Evolutionary conservation across 805 yeast species (phyloP), one percentile per base, ranked within the genome.

Genomic region (Lachancea cidri): DNA sequence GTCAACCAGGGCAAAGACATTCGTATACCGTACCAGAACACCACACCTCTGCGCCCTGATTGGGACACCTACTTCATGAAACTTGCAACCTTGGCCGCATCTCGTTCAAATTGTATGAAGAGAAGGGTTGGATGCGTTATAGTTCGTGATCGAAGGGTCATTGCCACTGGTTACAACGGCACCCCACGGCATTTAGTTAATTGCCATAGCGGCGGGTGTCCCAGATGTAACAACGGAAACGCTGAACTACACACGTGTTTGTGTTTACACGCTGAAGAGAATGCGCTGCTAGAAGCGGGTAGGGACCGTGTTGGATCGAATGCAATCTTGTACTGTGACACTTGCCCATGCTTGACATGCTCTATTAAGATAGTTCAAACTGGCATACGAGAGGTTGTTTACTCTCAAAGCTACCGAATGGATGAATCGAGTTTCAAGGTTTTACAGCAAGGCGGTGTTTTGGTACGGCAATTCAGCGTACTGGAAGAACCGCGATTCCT

Each of bases 51-150:
- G 39, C 53, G 99, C 42, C 99, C 99, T 1, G 76, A 81, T 3
- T 93, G 99, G 99, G 98, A 93, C 60, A 76, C 91, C 1, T 93
- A 93, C 60, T 93, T 93, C 63, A 93, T 93, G 98, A 71, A 80
- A 33, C 65, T 93, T 44, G 97, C 98, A 0, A 88, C 86, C 50
- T 71, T 93, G 54, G 98, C 98, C 0, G 95, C 98, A 0, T 68
- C 81, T 35, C 70, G 99, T 49, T 82, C 95, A 19, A 93, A 93
- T 52, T 93, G 99, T 67, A 93, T 93, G 98, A 93, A 93, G 62
- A 70, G 99, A 44, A 73, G 95, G 39, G 99, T 93, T 2, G 99
- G 99, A 0, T 91, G 98, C 64, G 98, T 93, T 6, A 76, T 93
- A 14, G 96, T 87, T 2, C 73, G 87, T 39, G 93, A 86, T 35